phyloP scores from a whole-genome alignment of 2,329 filamentous ascomycete species.

The Periconia macrospinosa region DNA sequence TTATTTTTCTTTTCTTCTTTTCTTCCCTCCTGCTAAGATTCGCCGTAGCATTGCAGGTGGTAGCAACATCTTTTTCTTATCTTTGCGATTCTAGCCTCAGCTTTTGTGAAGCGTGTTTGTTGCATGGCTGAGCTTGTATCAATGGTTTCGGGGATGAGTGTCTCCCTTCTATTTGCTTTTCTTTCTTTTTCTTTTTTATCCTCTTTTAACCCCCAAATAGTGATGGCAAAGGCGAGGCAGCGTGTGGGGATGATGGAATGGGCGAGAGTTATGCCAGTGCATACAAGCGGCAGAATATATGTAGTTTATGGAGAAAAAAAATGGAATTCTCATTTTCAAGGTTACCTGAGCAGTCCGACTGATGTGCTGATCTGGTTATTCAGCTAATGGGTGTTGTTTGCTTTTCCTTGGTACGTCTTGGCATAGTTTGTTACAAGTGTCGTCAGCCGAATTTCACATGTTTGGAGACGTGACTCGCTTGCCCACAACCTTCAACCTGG shows the following conservation, averaged over 20 bases:
- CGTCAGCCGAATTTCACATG: constrained; percentile 12
- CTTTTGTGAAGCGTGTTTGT: neutral
- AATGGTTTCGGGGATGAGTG: neutral
- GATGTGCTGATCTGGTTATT: no score
- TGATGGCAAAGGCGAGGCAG: neutral
- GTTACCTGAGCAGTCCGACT: no score
- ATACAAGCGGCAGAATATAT: neutral
- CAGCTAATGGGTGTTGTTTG: neutral
- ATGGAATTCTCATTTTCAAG: neutral
- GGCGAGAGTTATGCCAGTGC: neutral
- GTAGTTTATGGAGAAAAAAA: neutral
- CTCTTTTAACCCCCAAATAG: neutral
- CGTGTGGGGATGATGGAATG: constrained; percentile 8
- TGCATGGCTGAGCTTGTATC: neutral
- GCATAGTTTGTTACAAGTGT: neutral
- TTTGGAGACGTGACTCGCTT: constrained; percentile 8
- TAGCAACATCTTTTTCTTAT: constrained; percentile 1
- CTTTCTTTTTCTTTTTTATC: neutral
- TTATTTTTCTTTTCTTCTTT: neutral
- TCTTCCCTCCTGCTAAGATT: neutral
- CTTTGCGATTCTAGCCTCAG: neutral
- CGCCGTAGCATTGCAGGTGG: constrained; percentile 34
- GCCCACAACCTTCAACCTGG: neutral
- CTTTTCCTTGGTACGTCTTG: neutral
- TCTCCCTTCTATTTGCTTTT: neutral